phyloP scores from a whole-genome alignment of 176 grass and related monocot genomes.

The Aegilops sharonensis region DNA sequence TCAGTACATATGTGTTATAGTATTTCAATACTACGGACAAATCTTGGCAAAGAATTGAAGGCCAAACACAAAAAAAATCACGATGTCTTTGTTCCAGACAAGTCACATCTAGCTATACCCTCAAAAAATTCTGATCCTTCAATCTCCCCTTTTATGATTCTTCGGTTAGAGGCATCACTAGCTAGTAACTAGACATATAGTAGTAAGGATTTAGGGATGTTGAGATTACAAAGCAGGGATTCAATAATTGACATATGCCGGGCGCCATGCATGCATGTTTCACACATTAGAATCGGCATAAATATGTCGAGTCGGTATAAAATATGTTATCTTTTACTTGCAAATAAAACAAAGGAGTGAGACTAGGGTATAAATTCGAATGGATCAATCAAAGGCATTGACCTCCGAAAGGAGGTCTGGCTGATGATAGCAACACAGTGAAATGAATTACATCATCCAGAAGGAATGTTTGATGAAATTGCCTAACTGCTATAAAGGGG shows the following conservation, averaged over 20 bases:
- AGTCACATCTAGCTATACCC: neutral
- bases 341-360: neutral
- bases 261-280: slow-evolving; percentile 19
- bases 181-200: neutral
- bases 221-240: neutral
- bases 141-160: neutral
- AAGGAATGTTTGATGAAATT: slow-evolving; percentile 46
- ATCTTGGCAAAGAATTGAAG: neutral
- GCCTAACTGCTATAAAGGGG: slow-evolving; percentile 30
- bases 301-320: slow-evolving; percentile 12
- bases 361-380: slow-evolving; percentile 28
- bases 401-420: slow-evolving; percentile 34
- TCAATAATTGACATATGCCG: neutral
- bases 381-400: slow-evolving; percentile 33
- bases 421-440: slow-evolving; percentile 18
- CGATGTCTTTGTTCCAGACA: neutral
- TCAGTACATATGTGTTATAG: neutral
- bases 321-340: neutral
- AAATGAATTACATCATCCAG: slow-evolving; percentile 6
- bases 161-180: neutral
- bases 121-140: slow-evolving; percentile 10
- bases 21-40: neutral
- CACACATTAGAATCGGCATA: slow-evolving; percentile 16
- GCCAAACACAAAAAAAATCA: neutral
- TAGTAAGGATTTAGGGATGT: neutral